Evolutionary conservation across 768 basidiomycete genomes (phyloP).

Genomic region (Trametes cubensis): DNA sequence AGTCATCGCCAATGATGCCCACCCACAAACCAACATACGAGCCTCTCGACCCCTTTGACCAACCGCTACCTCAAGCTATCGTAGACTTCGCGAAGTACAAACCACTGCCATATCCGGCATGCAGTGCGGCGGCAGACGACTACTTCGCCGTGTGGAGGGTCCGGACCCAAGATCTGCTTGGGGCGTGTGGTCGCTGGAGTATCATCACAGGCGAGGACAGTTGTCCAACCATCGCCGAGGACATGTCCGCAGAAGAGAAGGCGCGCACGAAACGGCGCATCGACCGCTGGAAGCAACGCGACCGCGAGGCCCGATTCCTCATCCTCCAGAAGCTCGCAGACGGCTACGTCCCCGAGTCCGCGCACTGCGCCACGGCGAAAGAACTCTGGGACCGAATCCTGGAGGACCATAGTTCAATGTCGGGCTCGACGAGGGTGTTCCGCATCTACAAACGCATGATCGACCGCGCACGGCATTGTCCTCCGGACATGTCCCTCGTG

Average conservation of each 20-base stretch:
- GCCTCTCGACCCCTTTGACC: neutral
- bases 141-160: neutral
- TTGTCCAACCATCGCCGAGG: neutral
- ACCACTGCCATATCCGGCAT: neutral
- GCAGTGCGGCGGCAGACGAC: neutral
- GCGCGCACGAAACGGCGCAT: neutral
- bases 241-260: neutral
- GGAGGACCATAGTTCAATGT: neutral
- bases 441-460: neutral
- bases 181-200: neutral
- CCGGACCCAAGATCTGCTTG: neutral
- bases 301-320: neutral
- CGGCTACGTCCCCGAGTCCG: neutral
- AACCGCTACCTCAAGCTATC: neutral
- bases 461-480: neutral
- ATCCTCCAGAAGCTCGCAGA: neutral
- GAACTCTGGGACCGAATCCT: slow-evolving; percentile 1
- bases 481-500: neutral
- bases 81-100: neutral
- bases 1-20: too few relatives aligned
- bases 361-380: neutral
- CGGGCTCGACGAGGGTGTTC: neutral
- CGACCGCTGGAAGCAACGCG: neutral
- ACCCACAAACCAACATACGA: neutral
- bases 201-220: neutral